Evolutionary conservation across 768 basidiomycete genomes (phyloP).

Genomic region (Hortiboletus campestris): DNA sequence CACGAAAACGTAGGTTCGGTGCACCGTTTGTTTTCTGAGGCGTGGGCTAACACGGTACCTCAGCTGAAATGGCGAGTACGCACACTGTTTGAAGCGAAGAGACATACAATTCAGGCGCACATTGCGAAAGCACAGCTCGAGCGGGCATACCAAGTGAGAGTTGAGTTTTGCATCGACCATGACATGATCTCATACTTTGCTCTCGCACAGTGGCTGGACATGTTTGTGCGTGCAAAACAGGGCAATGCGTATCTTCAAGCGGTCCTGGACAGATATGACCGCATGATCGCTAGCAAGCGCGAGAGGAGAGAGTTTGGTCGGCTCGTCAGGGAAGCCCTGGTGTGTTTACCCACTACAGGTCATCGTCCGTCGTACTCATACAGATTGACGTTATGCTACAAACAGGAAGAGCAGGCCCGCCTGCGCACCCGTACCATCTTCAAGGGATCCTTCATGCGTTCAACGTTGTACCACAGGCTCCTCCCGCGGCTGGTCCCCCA

Average conservation of each 20-base stretch:
- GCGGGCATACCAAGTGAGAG: conserved; percentile 56
- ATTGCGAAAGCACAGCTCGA: conserved; percentile 46
- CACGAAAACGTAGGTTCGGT: conserved; percentile 48
- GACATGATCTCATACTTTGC: neutral
- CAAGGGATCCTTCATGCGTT: conserved; percentile 68
- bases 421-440: conserved; percentile 62
- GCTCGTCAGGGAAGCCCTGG: conserved; percentile 51
- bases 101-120: conserved; percentile 51
- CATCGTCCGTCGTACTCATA: neutral
- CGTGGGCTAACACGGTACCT: neutral
- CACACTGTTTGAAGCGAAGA: conserved; percentile 51
- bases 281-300: conserved; percentile 50
- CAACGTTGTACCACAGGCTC: conserved; percentile 62
- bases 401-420: conserved; percentile 54
- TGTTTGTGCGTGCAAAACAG: conserved; percentile 50
- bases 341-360: conserved; percentile 28
- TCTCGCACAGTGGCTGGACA: conserved; percentile 50
- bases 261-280: conserved; percentile 56
- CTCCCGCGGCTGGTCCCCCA: conserved; percentile 82
- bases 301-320: conserved; percentile 48
- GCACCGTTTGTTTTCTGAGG: neutral
- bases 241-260: conserved; percentile 49
- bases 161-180: neutral
- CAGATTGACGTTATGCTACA: neutral
- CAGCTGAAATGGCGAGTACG: conserved; percentile 61